Evolutionary conservation across 768 basidiomycete species (phyloP), one percentile per base, ranked within the genome.

Genomic region (Amanita pseudoporphyria): DNA sequence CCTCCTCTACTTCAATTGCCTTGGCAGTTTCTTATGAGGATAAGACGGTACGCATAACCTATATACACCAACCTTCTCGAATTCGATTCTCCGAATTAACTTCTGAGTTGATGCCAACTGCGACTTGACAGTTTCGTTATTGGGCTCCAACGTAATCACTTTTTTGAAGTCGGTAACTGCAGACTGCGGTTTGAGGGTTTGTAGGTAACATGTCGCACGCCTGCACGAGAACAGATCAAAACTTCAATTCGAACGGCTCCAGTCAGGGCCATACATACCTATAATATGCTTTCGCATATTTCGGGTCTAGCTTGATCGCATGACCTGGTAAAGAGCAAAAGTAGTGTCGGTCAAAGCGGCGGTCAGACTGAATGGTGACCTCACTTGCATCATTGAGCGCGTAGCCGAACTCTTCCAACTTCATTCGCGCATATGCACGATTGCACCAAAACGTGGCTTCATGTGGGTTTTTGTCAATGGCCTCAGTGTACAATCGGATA

Each of bases 401-500:
- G 60, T 93, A 92, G 3, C 96, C 96, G 58, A 87, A 85, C 67
- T 99, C 76, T 64, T 99, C 87, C 49, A 98, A 67, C 68, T 89
- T 96, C 66, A 94, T 90, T 45, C 95, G 79, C 12, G 88, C 78
- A 66, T 91, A 88, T 2, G 96, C 92, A 32, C 95, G 78, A 67
- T 98, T 98, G 62, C 87, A 93, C 87, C 89, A 98, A 46, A 95
- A 65, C 12, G 91, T 93, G 46, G 92, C 70, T 58, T 97, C 95
- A 49, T 72, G 71, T 0, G 92, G 93, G 62, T 99, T 93, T 61
- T 83, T 77, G 55, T 85, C 81, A 56, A 98, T 87, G 2, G 95
- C 90, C 32, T 81, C 67, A 2, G 84, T 77, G 64, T 98, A 99
- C 32, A 96, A 66, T 35, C 76, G 73, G 9, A 86, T 82, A 9